A percentile compares a stretch with the other conserved stretches of the same genome.
Evolutionary conservation across 2,329 filamentous ascomycete species (phyloP).

Genomic region (Lachnum nothofagi): DNA sequence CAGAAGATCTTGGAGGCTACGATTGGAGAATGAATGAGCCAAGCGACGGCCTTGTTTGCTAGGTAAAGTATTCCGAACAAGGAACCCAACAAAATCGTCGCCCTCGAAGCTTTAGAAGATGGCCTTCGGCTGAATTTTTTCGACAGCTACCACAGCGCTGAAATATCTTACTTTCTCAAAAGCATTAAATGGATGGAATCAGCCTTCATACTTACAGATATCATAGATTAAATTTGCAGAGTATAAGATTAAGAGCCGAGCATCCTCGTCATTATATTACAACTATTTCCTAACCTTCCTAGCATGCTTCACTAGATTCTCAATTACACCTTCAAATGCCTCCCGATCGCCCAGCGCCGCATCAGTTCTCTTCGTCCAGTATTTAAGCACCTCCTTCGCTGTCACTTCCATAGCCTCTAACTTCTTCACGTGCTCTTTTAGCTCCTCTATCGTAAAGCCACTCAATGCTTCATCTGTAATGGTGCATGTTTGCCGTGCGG

Average conservation of each 20-base stretch:
- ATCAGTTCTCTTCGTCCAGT: conserved; percentile 82
- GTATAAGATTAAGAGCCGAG: too few species aligned
- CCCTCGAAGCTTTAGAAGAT: too few species aligned
- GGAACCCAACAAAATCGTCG: too few species aligned
- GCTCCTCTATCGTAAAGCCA: conserved; percentile 73
- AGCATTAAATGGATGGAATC: too few species aligned
- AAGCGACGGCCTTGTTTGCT: too few species aligned
- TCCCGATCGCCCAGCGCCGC: conserved; percentile 87
- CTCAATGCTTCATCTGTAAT: conserved; percentile 79
- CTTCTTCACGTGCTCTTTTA: conserved; percentile 64
- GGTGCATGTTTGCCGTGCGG: conserved; percentile 70
- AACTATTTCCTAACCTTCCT: conserved; percentile 72
- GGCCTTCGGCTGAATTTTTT: too few species aligned
- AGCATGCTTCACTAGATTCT: conserved; percentile 89
- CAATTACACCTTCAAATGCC: conserved; percentile 92
- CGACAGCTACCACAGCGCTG: too few species aligned
- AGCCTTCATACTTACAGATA: too few species aligned
- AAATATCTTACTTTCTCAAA: too few species aligned
- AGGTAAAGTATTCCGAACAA: too few species aligned
- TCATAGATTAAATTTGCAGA: background rate
- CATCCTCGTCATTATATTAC: background rate
- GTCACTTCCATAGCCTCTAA: conserved; percentile 65
- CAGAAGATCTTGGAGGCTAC: too few species aligned
- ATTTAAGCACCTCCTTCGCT: conserved; percentile 74
- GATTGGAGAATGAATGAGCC: too few species aligned